phyloP scores from a whole-genome alignment of 768 basidiomycete species.

The Russula virescens region DNA sequence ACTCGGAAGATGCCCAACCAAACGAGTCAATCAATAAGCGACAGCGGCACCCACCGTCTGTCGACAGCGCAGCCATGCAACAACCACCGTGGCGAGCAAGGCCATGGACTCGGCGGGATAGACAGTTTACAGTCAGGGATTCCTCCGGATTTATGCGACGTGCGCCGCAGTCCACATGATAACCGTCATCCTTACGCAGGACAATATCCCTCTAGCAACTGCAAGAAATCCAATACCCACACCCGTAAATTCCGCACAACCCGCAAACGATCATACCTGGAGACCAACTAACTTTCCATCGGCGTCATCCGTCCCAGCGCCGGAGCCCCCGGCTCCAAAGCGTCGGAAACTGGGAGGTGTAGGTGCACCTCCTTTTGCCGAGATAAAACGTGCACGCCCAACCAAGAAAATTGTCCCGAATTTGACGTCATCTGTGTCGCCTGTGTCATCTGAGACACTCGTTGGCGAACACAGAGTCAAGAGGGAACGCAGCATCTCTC shows the following conservation, averaged over 20 bases:
- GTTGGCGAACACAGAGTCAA: conserved; percentile 14
- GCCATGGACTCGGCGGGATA: neutral
- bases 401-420: neutral
- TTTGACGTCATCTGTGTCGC: neutral
- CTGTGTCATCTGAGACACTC: conserved; percentile 10
- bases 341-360: neutral
- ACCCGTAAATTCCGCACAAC: neutral
- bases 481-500: conserved; percentile 18
- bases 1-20: conserved; percentile 22
- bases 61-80: conserved; percentile 2
- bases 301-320: neutral
- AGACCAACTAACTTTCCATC: neutral
- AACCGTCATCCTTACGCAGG: neutral
- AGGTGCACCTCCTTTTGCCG: neutral
- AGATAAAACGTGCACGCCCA: neutral
- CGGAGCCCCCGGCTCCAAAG: neutral
- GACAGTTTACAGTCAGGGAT: neutral
- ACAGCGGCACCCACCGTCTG: conserved; percentile 4
- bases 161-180: neutral
- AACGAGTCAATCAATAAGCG: conserved; percentile 20
- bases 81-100: neutral
- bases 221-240: neutral
- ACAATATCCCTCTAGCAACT: neutral
- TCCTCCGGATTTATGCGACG: neutral
- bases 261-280: neutral